These are phyloP conservation scores for Gossypium longicalyx DNA, from an alignment of 345 rosid species.

Conservation along the genomic window DNA sequence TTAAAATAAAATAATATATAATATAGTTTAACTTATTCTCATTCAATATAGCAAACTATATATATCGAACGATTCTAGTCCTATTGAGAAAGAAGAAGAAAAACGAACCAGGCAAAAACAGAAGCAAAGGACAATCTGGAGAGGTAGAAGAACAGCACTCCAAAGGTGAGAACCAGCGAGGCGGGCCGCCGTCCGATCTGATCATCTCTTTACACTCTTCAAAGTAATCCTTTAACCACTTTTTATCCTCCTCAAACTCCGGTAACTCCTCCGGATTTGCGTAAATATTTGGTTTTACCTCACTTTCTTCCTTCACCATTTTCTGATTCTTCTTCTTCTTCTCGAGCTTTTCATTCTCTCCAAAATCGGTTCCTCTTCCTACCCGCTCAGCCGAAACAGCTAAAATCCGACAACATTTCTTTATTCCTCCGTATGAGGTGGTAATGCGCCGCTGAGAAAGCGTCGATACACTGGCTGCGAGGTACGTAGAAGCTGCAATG, in stretches of 20 bases:
- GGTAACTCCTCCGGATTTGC: constrained; percentile 9
- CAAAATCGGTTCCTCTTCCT: neutral
- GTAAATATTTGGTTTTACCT: constrained; percentile 12
- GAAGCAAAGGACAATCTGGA: constrained; percentile 45
- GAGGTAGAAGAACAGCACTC: constrained; percentile 31
- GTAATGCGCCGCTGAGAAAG: neutral
- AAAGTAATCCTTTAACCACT: constrained; percentile 38
- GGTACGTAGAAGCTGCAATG: neutral
- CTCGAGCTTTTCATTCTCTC: constrained; percentile 6
- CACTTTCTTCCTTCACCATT: constrained; percentile 1
- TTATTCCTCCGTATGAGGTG: neutral
- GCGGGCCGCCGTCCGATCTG: constrained; percentile 49
- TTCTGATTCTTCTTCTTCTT: constrained; percentile 5
- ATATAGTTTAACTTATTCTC: too few relatives aligned
- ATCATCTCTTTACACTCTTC: constrained; percentile 34
- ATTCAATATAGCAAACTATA: neutral
- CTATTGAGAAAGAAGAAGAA: neutral
- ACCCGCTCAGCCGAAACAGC: constrained; percentile 13
- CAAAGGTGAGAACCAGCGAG: constrained; percentile 69
- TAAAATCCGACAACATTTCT: neutral
- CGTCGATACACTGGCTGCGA: neutral
- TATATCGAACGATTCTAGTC: neutral
- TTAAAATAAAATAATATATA: too few relatives aligned
- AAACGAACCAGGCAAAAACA: constrained; percentile 44
- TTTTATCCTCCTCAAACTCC: constrained; percentile 24